A percentile compares a stretch with the other conserved stretches of the same genome.
Conservation (phyloP, 345 rosid species). For the Bruguiera sexangula region DNA sequence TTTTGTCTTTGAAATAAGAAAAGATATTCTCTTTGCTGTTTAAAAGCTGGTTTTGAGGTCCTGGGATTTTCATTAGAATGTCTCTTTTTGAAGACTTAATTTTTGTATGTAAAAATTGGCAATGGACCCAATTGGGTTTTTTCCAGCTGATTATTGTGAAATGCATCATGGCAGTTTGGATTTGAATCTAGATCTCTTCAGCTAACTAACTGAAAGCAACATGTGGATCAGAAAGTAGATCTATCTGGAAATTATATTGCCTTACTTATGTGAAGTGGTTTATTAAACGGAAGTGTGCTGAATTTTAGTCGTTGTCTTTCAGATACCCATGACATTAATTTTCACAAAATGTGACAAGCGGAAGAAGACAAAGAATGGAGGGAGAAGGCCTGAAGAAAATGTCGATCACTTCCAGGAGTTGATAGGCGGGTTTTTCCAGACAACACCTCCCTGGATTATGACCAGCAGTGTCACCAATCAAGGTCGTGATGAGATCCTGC, state of each 20-base stretch:
- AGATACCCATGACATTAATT: constrained; percentile 92
- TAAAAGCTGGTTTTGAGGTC: neutral
- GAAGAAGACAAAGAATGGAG: constrained; percentile 89
- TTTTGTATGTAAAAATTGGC: neutral
- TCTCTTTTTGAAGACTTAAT: neutral
- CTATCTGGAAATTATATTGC: neutral
- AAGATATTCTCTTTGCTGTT: neutral
- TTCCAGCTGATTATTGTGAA: neutral
- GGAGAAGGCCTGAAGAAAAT: constrained; percentile 82
- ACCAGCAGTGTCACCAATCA: constrained; percentile 94
- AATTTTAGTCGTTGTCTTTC: constrained; percentile 2
- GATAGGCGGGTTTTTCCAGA: constrained; percentile 68
- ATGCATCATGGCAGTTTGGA: neutral
- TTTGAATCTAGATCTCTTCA: neutral
- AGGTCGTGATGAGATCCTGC: constrained; percentile 92
- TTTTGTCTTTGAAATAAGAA: neutral
- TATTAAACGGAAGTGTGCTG: neutral
- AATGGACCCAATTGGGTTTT: neutral
- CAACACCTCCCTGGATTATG: constrained; percentile 97
- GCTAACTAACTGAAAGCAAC: neutral
- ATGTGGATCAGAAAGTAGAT: neutral
- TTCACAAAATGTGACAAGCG: constrained; percentile 97
- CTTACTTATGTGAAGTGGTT: neutral
- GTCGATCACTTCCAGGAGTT: constrained; percentile 70
- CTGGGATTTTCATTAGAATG: neutral